phyloP scores from a whole-genome alignment of 1,284 basidiomycete genomes.

The Crepidotus sp. region DNA sequence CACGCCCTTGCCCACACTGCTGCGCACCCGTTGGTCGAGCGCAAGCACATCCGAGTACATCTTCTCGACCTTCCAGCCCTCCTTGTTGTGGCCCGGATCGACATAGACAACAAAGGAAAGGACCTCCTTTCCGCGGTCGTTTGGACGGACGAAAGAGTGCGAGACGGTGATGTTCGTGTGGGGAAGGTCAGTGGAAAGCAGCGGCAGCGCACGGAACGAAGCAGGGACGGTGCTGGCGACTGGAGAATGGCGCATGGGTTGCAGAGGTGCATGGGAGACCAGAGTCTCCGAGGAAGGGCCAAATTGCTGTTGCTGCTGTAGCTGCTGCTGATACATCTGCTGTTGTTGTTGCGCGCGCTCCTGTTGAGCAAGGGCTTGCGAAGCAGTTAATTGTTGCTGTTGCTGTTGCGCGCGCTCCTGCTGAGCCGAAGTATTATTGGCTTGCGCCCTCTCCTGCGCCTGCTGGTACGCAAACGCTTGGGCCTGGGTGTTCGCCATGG shows the following conservation, averaged over 20 bases:
- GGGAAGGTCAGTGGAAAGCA: conserved; percentile 60
- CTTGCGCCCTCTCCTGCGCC: conserved; percentile 20
- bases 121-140: conserved; percentile 82
- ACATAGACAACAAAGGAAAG: conserved; percentile 73
- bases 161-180: conserved; percentile 55
- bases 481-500: conserved; percentile 12
- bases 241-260: conserved; percentile 11
- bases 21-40: conserved; percentile 65
- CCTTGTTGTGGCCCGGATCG: conserved; percentile 55
- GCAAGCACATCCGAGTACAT: conserved; percentile 84
- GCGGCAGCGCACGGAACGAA: conserved; percentile 60
- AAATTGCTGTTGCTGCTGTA: conserved; percentile 7
- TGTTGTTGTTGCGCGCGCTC: conserved; percentile 1
- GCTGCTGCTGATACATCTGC: conserved; percentile 17
- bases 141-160: conserved; percentile 72
- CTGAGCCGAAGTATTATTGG: conserved; percentile 4
- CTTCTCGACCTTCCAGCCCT: conserved; percentile 89
- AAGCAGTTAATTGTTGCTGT: conserved; percentile 5
- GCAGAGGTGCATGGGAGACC: conserved; percentile 7
- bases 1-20: conserved; percentile 59
- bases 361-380: not conserved
- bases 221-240: conserved; percentile 19
- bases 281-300: conserved; percentile 1
- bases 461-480: conserved; percentile 14
- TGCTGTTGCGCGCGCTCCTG: conserved; percentile 2